Base-by-base conservation (phyloP, 208 protist species). In the Crithidia acanthocephali region DNA sequence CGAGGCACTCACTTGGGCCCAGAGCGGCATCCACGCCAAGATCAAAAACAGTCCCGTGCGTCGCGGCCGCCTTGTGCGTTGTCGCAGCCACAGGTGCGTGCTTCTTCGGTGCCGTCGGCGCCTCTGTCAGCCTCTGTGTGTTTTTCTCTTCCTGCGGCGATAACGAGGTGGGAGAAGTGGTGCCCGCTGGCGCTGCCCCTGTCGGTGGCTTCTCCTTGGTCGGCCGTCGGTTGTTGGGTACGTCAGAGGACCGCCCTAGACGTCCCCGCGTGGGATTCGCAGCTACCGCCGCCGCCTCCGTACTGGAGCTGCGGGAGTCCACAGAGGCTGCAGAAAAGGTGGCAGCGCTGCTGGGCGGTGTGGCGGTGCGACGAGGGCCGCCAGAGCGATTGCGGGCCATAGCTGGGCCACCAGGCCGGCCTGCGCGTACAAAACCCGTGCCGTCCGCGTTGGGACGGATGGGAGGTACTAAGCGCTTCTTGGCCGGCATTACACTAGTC, bases 371-470 rank as follows among this genome's bases (percentile, higher is more conserved):
- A 0, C 45, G 75, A 0, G 62, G 55, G 9, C 30, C 47, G 16
- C 59, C 55, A 2, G 63, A 55, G 22, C 69, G 68, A 22, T 64
- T 64, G 28, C 56, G 60, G 44, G 44, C 44, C 18, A 15, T 3
- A 23, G 62, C 65, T 8, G 45, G 56, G 1, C 32, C 64, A 5
- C 35, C 18, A 0, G n/a, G 47, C 22, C 71, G 65, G 25, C 58
- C 33, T 35, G 44, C 59, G 3, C 68, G 72, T 30, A 73, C 33
- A 66, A 84, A 84, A 3, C 69, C 74, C 11, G 74, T 80, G 15
- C 79, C 79, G 47, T 84, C 79, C 32, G 55, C 66, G 45, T 77
- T 84, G n/a, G 79, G 72, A n/a, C 74, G 72, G 23, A 84, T 45
- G 2, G 79, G 79, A 9, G 79, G 79, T 4, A 84, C 60, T 23